Evolutionary conservation across 75 land plant genomes (phyloP), one percentile per base, ranked within the genome.

Genomic region (Cupressus sempervirens): DNA sequence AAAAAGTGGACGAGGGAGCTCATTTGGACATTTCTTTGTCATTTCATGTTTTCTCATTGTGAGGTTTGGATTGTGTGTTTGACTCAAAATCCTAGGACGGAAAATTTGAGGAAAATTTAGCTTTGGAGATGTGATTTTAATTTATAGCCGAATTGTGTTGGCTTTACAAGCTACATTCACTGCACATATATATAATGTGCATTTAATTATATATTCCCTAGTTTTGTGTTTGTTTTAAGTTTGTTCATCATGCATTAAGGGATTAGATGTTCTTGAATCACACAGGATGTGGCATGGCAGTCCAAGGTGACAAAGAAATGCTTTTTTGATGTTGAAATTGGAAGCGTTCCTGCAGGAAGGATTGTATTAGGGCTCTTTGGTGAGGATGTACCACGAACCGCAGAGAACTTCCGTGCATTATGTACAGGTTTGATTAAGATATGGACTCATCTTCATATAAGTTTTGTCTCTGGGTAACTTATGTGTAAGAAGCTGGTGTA

Each of bases 331-430:
- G 88, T 96, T 50, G 91, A 93, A 84, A 90, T 96, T 86, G 97
- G 94, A 45, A 94, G 93, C 56, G 88, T 86, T 65, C 83, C 88
- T 67, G 98, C 83, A 40, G 98, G 97, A 20, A 93, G 95, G 84
- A 84, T 96, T 86, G 95, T 95, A n/a, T 87, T 96, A 40, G 98
- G 98, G 14, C 84, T 95, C 11, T 96, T 73, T 87, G 98, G 98
- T 46, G 96, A 96, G 83, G 97, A 88, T 84, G 98, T 96, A 40
- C 98, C 98, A 0, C 88, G 92, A 83, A 96, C 97, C 12, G 95
- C 88, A 3, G 98, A 96, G 84, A 96, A 96, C 56, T 96, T 96
- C 87, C 95, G 97, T 53, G 97, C 97, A 45, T 90, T 95, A 12
- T 96, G 98, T 88, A 96, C 98, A 86, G 98, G 98, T 72, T 72